These are phyloP conservation scores for Zasmidium angulare DNA, from an alignment of 2,329 filamentous ascomycete genomes.

Conservation along the genomic window DNA sequence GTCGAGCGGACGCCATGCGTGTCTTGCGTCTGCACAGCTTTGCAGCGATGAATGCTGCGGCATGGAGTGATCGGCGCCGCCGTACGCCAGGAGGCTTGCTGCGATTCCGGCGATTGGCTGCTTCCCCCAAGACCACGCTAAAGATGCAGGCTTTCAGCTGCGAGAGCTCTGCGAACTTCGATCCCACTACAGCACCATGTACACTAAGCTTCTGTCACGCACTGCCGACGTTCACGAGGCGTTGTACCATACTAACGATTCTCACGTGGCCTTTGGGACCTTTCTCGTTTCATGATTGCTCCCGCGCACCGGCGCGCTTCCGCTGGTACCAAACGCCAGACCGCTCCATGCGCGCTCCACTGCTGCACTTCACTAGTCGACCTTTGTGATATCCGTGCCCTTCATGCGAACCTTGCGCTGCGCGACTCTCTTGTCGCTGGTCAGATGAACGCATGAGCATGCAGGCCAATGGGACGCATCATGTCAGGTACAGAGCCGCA, in stretches of 20 bases:
- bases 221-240: conserved; percentile 20
- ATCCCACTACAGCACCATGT: conserved; percentile 9
- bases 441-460: conserved; percentile 9
- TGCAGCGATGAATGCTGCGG: neutral
- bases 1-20: neutral
- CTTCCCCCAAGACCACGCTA: neutral
- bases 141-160: conserved; percentile 11
- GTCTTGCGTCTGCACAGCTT: neutral
- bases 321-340: neutral
- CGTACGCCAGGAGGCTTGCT: conserved; percentile 1
- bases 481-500: conserved; percentile 17
- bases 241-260: conserved; percentile 22
- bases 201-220: conserved; percentile 18
- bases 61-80: conserved; percentile 6
- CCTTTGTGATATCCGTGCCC: neutral
- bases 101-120: neutral
- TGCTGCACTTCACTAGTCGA: conserved; percentile 11
- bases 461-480: conserved; percentile 14
- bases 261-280: conserved; percentile 15
- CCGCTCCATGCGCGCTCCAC: neutral
- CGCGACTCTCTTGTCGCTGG: conserved; percentile 15
- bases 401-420: neutral
- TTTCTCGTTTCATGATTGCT: neutral
- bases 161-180: conserved; percentile 16
- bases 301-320: conserved; percentile 2